Conservation (phyloP, 2,329 filamentous ascomycete genomes). For the Grosmannia penicillata region DNA sequence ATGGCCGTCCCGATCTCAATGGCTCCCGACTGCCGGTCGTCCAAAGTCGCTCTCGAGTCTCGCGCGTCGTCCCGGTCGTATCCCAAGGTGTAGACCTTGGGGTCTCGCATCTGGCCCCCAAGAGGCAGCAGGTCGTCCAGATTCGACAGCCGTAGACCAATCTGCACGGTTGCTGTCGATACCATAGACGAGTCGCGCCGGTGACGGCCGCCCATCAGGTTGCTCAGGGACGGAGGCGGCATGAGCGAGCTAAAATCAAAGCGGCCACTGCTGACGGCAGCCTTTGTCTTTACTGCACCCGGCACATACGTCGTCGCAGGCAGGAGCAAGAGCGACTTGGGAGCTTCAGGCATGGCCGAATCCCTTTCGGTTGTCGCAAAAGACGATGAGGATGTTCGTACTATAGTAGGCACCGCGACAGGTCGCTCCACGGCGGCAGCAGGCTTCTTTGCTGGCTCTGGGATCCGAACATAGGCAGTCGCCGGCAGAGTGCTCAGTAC, state of each 20-base stretch:
- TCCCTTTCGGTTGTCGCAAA: slow-evolving; percentile 16
- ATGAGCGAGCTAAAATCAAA: slow-evolving; percentile 17
- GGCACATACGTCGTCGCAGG: slow-evolving; percentile 33
- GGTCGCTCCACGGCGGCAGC: too few relatives aligned
- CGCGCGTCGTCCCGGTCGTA: slow-evolving; percentile 4
- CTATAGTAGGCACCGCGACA: too few relatives aligned
- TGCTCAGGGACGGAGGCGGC: slow-evolving; percentile 28
- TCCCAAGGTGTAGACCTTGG: slow-evolving; percentile 22
- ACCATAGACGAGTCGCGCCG: slow-evolving; percentile 45
- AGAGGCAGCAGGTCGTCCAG: slow-evolving; percentile 32
- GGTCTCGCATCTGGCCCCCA: slow-evolving; percentile 16
- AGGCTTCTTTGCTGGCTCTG: not conserved
- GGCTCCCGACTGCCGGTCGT: not conserved
- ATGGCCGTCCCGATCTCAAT: not conserved
- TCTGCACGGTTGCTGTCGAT: slow-evolving; percentile 56
- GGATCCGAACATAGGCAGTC: not conserved
- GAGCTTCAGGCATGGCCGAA: slow-evolving; percentile 20
- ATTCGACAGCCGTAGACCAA: slow-evolving; percentile 52
- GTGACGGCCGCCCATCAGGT: slow-evolving; percentile 28
- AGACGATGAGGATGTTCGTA: not conserved
- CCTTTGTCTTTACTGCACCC: not conserved
- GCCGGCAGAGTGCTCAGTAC: not conserved
- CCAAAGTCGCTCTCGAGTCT: not conserved
- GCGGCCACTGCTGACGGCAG: slow-evolving; percentile 1
- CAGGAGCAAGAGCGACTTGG: slow-evolving; percentile 23